Conservation (phyloP, 2,329 filamentous ascomycete genomes). For the Blumeriella jaapii region DNA sequence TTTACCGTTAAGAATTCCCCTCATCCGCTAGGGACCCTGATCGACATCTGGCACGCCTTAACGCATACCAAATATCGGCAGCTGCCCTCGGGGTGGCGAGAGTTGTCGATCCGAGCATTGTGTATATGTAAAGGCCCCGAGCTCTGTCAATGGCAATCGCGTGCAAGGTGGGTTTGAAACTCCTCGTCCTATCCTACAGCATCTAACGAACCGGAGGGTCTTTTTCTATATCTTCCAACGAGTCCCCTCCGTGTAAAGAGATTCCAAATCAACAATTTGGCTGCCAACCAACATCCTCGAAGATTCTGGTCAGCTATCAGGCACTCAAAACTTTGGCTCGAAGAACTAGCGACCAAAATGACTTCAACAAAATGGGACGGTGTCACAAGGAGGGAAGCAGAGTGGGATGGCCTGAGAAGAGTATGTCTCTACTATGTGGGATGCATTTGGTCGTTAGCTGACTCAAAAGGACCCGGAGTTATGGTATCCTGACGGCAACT, state of each 20-base stretch:
- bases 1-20: too few species aligned
- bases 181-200: too few species aligned
- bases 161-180: constrained; percentile 6
- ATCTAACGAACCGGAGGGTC: constrained; percentile 1
- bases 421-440: constrained; percentile 26
- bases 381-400: constrained; percentile 21
- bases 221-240: constrained; percentile 5
- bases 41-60: constrained; percentile 6
- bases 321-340: too few species aligned
- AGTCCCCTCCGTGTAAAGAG: constrained; percentile 17
- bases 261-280: constrained; percentile 16
- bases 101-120: too few species aligned
- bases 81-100: too few species aligned
- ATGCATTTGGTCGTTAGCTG: not conserved
- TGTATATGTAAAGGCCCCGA: constrained; percentile 15
- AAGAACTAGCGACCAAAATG: constrained; percentile 12
- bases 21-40: constrained; percentile 2
- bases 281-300: constrained; percentile 13
- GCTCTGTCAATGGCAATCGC: constrained; percentile 15
- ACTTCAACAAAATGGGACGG: constrained; percentile 30
- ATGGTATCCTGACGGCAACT: constrained; percentile 57
- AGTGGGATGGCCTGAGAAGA: constrained; percentile 35
- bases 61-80: constrained; percentile 11
- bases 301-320: constrained; percentile 2
- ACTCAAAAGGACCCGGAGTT: constrained; percentile 56